Conservation (phyloP, 116 monocot species). For the Posidonia oceanica region DNA sequence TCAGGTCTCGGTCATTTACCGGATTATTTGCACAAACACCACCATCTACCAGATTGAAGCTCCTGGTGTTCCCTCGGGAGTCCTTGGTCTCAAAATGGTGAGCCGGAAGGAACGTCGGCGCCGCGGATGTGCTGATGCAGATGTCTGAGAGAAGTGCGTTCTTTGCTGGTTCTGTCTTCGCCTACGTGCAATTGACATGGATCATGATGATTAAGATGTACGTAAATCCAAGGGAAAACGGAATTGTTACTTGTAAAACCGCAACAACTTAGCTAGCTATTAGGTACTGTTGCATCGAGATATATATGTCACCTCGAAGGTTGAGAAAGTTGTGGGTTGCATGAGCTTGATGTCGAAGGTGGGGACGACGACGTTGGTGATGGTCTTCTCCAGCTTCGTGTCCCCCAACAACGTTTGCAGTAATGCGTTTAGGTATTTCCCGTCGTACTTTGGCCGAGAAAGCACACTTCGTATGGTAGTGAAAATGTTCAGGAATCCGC, state of each 20-base stretch:
- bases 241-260: no score
- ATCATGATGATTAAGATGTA: no score
- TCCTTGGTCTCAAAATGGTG: slow-evolving; percentile 23
- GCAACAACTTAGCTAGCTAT: no score
- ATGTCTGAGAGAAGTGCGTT: slow-evolving; percentile 16
- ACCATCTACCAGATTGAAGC: slow-evolving; percentile 33
- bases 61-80: slow-evolving; percentile 1
- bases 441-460: slow-evolving; percentile 9
- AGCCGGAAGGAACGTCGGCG: slow-evolving; percentile 38
- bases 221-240: no score
- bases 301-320: background rate
- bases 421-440: background rate
- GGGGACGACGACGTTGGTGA: slow-evolving; percentile 7
- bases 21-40: slow-evolving; percentile 40
- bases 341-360: slow-evolving; percentile 4
- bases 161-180: background rate
- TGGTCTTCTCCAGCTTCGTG: background rate
- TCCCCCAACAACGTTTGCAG: background rate
- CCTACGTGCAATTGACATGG: background rate
- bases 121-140: slow-evolving; percentile 40
- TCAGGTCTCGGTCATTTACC: slow-evolving; percentile 5
- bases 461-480: background rate
- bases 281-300: no score
- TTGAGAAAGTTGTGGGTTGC: slow-evolving; percentile 3
- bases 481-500: background rate